Conservation (phyloP, 2,329 filamentous ascomycete species). For the Cyphellophora europaea region DNA sequence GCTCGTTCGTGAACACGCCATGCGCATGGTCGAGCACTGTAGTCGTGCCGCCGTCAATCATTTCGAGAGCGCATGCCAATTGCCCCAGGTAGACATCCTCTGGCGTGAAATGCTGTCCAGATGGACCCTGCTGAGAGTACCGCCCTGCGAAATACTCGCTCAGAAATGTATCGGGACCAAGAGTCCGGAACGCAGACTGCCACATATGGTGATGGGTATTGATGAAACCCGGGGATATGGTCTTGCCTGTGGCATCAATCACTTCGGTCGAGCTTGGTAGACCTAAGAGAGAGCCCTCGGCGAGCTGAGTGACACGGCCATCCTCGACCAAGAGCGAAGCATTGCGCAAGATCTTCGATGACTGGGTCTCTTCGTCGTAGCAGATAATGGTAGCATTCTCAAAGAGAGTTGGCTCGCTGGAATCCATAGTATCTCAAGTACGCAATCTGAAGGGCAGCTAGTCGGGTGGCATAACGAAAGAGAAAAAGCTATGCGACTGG, state of each 20-base stretch:
- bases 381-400: too few relatives aligned
- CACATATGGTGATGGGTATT: slow-evolving; percentile 32
- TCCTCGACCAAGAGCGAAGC: too few relatives aligned
- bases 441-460: too few relatives aligned
- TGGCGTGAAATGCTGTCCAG: slow-evolving; percentile 29
- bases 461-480: too few relatives aligned
- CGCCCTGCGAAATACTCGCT: slow-evolving; percentile 33
- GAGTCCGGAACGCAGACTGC: slow-evolving; percentile 31
- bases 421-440: too few relatives aligned
- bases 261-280: too few relatives aligned
- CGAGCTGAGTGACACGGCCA: too few relatives aligned
- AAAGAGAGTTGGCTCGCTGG: too few relatives aligned
- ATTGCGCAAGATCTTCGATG: too few relatives aligned
- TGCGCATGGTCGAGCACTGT: slow-evolving; percentile 26
- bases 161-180: slow-evolving; percentile 28
- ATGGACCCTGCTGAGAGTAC: slow-evolving; percentile 25
- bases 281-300: too few relatives aligned
- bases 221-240: slow-evolving; percentile 23
- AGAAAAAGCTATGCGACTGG: too few relatives aligned
- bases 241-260: slow-evolving; percentile 28
- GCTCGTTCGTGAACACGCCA: slow-evolving; percentile 17
- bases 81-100: slow-evolving; percentile 36
- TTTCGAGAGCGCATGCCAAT: slow-evolving; percentile 11
- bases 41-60: slow-evolving; percentile 14
- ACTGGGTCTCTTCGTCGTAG: too few relatives aligned